phyloP scores from a whole-genome alignment of 208 protist species.

The Trypanosoma avium region DNA sequence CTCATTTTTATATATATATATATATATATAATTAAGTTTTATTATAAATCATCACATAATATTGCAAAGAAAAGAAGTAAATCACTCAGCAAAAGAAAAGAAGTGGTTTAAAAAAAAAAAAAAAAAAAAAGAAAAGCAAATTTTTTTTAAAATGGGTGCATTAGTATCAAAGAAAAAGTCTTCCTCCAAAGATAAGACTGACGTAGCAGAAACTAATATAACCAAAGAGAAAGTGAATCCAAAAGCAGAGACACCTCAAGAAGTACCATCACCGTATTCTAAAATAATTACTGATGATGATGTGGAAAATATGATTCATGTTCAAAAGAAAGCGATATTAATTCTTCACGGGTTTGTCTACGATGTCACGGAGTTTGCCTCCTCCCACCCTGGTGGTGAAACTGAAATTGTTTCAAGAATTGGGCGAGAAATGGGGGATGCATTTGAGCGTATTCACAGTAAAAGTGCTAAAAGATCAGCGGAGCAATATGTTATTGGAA shows the following conservation, averaged over 20 bases:
- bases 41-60: no score
- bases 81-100: no score
- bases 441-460: conserved; percentile 77
- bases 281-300: conserved; percentile 21
- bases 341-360: conserved; percentile 60
- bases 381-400: conserved; percentile 53
- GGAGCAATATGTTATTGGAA: conserved; percentile 46
- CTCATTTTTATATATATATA: no score
- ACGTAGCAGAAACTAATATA: not conserved
- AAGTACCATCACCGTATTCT: not conserved
- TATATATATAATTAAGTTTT: no score
- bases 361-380: conserved; percentile 47
- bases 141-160: no score
- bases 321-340: conserved; percentile 34
- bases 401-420: not conserved
- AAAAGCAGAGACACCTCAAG: no score
- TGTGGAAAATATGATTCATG: conserved; percentile 23
- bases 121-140: no score
- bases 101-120: no score
- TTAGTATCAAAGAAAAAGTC: no score
- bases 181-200: not conserved
- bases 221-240: no score
- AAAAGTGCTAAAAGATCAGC: conserved; percentile 34
- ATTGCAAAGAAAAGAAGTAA: no score
- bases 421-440: conserved; percentile 53